Evolutionary conservation across 2,329 filamentous ascomycete species (phyloP).

Genomic region (Hypocreales sp.): DNA sequence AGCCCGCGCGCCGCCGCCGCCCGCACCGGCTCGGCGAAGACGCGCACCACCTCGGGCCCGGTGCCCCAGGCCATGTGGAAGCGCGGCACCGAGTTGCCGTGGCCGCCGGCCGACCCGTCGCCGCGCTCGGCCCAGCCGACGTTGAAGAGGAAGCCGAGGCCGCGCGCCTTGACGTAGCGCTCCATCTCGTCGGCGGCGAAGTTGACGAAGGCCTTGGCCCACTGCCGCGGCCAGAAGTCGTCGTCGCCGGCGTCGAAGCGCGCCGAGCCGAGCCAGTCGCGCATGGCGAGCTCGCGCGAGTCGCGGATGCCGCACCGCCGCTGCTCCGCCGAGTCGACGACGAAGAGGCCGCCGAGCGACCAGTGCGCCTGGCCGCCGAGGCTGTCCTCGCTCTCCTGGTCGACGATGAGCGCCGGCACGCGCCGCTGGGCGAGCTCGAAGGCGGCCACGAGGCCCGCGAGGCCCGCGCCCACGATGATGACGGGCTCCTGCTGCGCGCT

Average conservation of each 20-base stretch:
- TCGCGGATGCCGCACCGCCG: slow-evolving; percentile 42
- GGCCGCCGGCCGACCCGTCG: slow-evolving; percentile 36
- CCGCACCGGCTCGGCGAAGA: slow-evolving; percentile 40
- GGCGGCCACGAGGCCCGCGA: slow-evolving; percentile 44
- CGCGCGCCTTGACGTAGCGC: slow-evolving; percentile 35
- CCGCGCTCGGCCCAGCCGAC: slow-evolving; percentile 49
- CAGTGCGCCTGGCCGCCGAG: slow-evolving; percentile 49
- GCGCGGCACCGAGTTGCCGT: slow-evolving; percentile 47
- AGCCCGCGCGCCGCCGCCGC: slow-evolving; percentile 35
- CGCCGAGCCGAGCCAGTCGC: slow-evolving; percentile 43
- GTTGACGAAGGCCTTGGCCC: slow-evolving; percentile 49
- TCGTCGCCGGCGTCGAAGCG: slow-evolving; percentile 39
- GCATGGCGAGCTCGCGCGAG: slow-evolving; percentile 37
- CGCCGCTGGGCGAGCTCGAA: slow-evolving; percentile 36
- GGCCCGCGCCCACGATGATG: slow-evolving; percentile 39
- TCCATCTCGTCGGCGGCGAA: slow-evolving; percentile 46
- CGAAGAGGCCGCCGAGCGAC: slow-evolving; percentile 46
- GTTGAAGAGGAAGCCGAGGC: slow-evolving; percentile 34
- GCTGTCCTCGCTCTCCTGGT: slow-evolving; percentile 41
- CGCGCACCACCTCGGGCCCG: slow-evolving; percentile 41
- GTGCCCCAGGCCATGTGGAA: slow-evolving; percentile 49
- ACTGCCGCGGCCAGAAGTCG: slow-evolving; percentile 41
- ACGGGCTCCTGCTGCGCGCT: slow-evolving; percentile 17
- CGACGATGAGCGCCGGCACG: slow-evolving; percentile 35
- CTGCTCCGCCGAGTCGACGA: slow-evolving; percentile 41